These are phyloP conservation scores for Tetraselmis chui DNA, from an alignment of 139 green algal genomes.

Conservation along the genomic window DNA sequence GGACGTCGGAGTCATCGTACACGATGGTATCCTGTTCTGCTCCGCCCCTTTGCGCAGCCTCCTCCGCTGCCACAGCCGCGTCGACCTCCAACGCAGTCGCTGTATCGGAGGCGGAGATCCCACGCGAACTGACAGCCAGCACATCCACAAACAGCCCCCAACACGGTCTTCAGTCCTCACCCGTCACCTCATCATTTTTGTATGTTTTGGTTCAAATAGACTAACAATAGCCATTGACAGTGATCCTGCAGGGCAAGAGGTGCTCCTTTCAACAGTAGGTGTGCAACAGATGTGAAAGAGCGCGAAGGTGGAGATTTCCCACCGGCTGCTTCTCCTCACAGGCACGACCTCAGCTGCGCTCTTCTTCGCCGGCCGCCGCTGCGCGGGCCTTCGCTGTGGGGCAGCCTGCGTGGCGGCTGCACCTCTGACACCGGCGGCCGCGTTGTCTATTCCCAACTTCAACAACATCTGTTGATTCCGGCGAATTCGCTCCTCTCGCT, in stretches of 20 bases:
- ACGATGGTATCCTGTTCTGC: background rate
- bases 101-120: background rate
- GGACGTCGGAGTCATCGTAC: background rate
- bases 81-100: background rate
- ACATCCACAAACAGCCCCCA: background rate
- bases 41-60: background rate
- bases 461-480: background rate
- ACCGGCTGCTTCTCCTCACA: background rate
- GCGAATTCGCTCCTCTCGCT: background rate
- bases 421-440: background rate
- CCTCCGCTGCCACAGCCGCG: background rate
- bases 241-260: too few species aligned
- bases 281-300: background rate
- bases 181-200: too few species aligned
- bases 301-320: background rate
- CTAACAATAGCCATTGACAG: too few species aligned
- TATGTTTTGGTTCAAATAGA: background rate
- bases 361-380: background rate
- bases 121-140: background rate
- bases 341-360: background rate
- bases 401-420: background rate
- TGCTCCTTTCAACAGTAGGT: background rate
- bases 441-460: background rate
- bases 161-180: too few species aligned
- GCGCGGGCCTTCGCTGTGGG: background rate